Conservation (phyloP, 306 rosid species). For the Pueraria montana region DNA sequence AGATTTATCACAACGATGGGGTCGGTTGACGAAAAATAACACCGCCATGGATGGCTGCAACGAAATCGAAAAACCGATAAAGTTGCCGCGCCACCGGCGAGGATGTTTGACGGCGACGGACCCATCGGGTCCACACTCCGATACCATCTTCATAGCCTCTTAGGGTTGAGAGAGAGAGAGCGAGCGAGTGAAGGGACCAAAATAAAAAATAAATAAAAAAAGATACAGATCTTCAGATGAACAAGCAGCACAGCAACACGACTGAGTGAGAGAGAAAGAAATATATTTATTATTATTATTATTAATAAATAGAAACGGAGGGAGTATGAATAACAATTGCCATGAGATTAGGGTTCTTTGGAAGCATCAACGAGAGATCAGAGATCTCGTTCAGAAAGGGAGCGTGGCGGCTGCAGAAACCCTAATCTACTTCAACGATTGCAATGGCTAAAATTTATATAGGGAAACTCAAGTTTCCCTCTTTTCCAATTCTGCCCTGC, state of each 20-base stretch:
- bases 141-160: conserved; percentile 53
- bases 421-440: not conserved
- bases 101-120: conserved; percentile 3
- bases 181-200: not conserved
- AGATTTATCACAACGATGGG: conserved; percentile 35
- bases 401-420: conserved; percentile 1
- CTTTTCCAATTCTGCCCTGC: not conserved
- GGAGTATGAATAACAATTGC: not conserved
- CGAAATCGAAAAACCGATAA: conserved; percentile 8
- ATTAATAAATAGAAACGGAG: not conserved
- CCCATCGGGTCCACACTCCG: conserved; percentile 57
- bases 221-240: not conserved
- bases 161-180: not conserved
- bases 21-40: conserved; percentile 22
- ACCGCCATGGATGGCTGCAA: conserved; percentile 58
- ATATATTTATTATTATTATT: not conserved
- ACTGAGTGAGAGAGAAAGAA: not conserved
- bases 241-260: not conserved
- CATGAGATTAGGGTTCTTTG: not conserved
- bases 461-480: too few relatives aligned
- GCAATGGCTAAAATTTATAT: not conserved
- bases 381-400: not conserved
- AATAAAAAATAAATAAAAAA: not conserved
- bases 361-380: not conserved
- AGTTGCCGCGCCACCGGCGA: conserved; percentile 55